Percentiles rank a stretch among this genome's conserved stretches.
These are phyloP conservation scores for Podaxis sp. DNA, from an alignment of 768 basidiomycete genomes.

Conservation along the genomic window DNA sequence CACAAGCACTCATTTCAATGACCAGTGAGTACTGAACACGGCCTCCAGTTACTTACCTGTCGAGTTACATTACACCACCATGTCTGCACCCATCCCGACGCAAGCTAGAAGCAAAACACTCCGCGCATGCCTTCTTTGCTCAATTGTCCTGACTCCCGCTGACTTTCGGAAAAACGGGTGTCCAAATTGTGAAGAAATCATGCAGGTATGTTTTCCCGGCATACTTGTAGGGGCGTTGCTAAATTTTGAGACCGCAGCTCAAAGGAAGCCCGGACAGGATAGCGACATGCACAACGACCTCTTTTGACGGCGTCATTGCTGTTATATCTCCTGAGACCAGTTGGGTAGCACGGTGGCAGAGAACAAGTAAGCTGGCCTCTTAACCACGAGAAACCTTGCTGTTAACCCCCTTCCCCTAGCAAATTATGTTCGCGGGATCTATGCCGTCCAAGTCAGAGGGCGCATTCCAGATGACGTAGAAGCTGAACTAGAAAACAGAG, in stretches of 20 bases:
- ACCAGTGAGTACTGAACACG: no score
- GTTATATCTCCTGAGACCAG: constrained; percentile 83
- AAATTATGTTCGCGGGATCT: constrained; percentile 89
- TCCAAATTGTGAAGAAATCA: constrained; percentile 95
- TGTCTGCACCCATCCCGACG: constrained; percentile 41
- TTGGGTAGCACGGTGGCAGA: constrained; percentile 97
- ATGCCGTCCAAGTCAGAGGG: constrained; percentile 88
- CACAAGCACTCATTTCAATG: not conserved
- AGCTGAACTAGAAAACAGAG: constrained; percentile 71
- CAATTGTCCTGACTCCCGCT: constrained; percentile 77
- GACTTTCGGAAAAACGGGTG: constrained; percentile 90
- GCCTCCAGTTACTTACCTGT: not conserved
- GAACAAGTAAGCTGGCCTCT: constrained; percentile 65
- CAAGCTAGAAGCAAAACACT: constrained; percentile 71
- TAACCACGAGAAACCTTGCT: constrained; percentile 2
- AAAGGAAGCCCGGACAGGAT: constrained; percentile 85
- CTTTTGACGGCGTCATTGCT: constrained; percentile 91
- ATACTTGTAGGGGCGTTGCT: not conserved
- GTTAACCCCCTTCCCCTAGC: constrained; percentile 36
- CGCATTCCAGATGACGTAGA: constrained; percentile 86
- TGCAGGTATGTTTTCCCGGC: constrained; percentile 61
- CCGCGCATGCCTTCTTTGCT: constrained; percentile 92
- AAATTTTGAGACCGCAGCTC: constrained; percentile 52
- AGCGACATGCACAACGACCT: constrained; percentile 81
- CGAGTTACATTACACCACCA: not conserved